Base-by-base conservation (phyloP, 148 eudicot genomes). In the Rhododendron simsii region DNA sequence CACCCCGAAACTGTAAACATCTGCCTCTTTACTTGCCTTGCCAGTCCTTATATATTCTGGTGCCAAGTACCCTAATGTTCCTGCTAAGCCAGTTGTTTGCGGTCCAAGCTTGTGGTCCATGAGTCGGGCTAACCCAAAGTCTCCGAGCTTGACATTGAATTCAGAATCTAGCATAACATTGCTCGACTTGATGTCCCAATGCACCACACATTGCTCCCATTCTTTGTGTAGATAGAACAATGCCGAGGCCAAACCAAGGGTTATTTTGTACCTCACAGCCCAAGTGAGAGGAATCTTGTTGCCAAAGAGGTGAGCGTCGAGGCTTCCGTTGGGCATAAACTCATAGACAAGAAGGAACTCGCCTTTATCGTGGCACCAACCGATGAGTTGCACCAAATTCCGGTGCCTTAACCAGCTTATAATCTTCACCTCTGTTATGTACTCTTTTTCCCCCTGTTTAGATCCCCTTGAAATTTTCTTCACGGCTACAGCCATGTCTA, bases 191-290 rank as follows among this genome's bases (percentile, higher is more conserved):
- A 92, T 88, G 71, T 93, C 95, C 78, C 95, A 75, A 57, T 93
- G 95, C 15, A 92, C 82, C 47, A 90, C 92, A 74, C 94, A 93
- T 76, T 92, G 94, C 80, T 92, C 95, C 92, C 94, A 90, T 57
- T 91, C 92, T 85, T 90, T 3, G 26, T 61, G 67, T 7, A 61
- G 67, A 61, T 61, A 61, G 67, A 61, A 23, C 26, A 61, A 61
- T 20, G 67, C 67, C 0, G 67, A 61, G 26, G 67, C 67, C 67
- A 61, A 61, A 61, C 67, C 26, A 21, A 39, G 85, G 2, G 92
- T 84, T 47, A 92, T 87, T 47, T 86, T 91, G 89, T 91, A 89
- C 47, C 94, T 83, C 33, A 85, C n/a, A 26, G 51, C 51, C 94
- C 94, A 92, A 37, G 57, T 63, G 28, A 91, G 91, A 65, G 86